Evolutionary conservation across 1,139 yeast genomes (phyloP), one percentile per base, ranked within the genome.

Genomic region (Magnusiomyces magnusii): DNA sequence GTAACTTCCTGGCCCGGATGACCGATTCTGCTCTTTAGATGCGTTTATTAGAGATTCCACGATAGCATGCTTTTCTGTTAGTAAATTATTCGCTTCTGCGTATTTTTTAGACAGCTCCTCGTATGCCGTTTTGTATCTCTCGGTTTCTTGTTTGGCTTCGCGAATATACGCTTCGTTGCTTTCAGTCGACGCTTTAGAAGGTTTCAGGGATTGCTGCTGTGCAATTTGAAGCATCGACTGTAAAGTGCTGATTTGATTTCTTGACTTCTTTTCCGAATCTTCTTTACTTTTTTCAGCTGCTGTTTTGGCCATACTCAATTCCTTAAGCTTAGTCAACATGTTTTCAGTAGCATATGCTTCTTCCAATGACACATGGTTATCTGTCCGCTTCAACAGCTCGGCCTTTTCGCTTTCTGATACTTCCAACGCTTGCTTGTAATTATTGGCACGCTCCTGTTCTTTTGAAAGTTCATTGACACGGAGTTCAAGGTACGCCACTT

Each of bases 401-500:
- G n/a, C 7, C 21, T 41, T 41, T 41, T 41, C 44, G 17, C 64
- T 63, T 47, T 66, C 67, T 23, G 64, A 57, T 17, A 61, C 65
- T n/a, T 60, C 60, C n/a, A 65, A 54, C 7, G 63, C 64, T 36
- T 61, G 53, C 57, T 66, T 63, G 58, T 64, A 63, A 13, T 62
- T 51, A 13, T 61, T 64, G 13, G 62, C 60, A 17, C 58, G 59
- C 24, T 41, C 55, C 13, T 59, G 49, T 23, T 61, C 58, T 9
- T 61, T 65, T 23, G 50, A 28, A 0, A 67, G 63, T 34, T 65
- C 67, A 1, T 57, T 53, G 9, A 68, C 56, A 50, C 62, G 58
- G 31, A 67, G 60, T 57, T 69, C 71, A 51, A 67, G 53, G n/a
- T 61, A 53, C 0, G 68, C 56, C 2, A 69, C 63, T 27, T 56